Percentiles rank a stretch among this genome's conserved stretches.
These are phyloP conservation scores for Diaporthe sp. DNA, from an alignment of 2,329 filamentous ascomycete genomes.

Conservation along the genomic window DNA sequence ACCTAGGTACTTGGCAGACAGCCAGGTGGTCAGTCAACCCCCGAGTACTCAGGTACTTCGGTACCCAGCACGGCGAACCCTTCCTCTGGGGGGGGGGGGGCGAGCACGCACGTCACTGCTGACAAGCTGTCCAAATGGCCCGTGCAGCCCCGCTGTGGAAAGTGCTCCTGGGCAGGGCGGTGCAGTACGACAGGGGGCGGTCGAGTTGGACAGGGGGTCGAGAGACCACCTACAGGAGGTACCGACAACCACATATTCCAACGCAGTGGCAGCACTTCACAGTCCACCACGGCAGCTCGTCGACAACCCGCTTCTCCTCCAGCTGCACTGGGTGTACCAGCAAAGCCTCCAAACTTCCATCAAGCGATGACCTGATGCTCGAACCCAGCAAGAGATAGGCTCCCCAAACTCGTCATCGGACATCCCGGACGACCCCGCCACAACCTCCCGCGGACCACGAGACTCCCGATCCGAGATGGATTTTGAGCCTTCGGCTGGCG, in stretches of 20 bases:
- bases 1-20: background rate
- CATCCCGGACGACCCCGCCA: constrained; percentile 32
- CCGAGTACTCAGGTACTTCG: background rate
- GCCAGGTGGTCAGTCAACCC: background rate
- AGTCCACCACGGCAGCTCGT: background rate
- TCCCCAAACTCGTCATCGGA: constrained; percentile 33
- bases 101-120: constrained; percentile 11
- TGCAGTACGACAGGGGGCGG: constrained; percentile 20
- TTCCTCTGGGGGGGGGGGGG: background rate
- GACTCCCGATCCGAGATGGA: constrained; percentile 65
- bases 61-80: background rate
- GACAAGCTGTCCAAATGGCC: constrained; percentile 12
- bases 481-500: constrained; percentile 65
- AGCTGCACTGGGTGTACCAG: background rate
- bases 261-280: background rate
- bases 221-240: constrained; percentile 24
- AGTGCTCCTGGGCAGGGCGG: constrained; percentile 14
- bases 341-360: background rate
- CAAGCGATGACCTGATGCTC: constrained; percentile 31
- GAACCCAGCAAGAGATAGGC: constrained; percentile 15
- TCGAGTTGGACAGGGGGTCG: constrained; percentile 7
- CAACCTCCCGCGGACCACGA: constrained; percentile 21
- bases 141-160: constrained; percentile 18
- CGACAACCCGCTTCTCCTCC: background rate
- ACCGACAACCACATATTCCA: constrained; percentile 12